Evolutionary conservation across 768 basidiomycete genomes (phyloP).

Genomic region (Russula emetica): DNA sequence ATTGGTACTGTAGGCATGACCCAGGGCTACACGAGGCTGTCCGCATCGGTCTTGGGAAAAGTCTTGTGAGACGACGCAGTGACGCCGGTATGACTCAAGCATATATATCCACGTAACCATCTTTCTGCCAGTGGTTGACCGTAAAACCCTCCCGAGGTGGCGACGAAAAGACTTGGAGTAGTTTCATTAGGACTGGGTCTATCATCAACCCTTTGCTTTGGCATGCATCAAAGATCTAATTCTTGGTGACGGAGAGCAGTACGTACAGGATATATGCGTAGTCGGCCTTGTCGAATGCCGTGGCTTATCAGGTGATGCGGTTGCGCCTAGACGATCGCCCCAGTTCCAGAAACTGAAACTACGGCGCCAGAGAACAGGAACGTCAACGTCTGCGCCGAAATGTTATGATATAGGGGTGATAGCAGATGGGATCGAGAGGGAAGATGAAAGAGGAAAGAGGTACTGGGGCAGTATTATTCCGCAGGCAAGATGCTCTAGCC

Average conservation of each 20-base stretch:
- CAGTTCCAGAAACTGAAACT: constrained; percentile 4
- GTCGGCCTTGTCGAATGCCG: not conserved
- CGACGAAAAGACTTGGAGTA: no score
- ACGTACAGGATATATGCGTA: constrained; percentile 3
- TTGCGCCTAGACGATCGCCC: not conserved
- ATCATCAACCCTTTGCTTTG: no score
- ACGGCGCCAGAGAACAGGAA: constrained; percentile 1
- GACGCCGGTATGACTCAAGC: not conserved
- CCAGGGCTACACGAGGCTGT: constrained; percentile 4
- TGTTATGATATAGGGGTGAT: constrained; percentile 1
- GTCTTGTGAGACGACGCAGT: not conserved
- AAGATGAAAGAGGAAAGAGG: not conserved
- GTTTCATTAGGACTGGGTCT: no score
- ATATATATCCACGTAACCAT: not conserved
- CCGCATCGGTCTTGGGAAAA: not conserved
- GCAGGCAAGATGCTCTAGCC: no score
- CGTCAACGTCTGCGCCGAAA: not conserved
- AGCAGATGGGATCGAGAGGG: not conserved
- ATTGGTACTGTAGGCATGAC: not conserved
- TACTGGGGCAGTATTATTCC: no score
- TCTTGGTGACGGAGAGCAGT: not conserved
- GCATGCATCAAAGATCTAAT: no score
- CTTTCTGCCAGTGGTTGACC: not conserved
- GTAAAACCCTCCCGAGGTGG: not conserved
- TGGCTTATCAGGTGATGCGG: no score